Percentiles rank a stretch among this genome's conserved stretches.
These are phyloP conservation scores for Ballota nigra DNA, from an alignment of 257 asterid species.

Conservation along the genomic window DNA sequence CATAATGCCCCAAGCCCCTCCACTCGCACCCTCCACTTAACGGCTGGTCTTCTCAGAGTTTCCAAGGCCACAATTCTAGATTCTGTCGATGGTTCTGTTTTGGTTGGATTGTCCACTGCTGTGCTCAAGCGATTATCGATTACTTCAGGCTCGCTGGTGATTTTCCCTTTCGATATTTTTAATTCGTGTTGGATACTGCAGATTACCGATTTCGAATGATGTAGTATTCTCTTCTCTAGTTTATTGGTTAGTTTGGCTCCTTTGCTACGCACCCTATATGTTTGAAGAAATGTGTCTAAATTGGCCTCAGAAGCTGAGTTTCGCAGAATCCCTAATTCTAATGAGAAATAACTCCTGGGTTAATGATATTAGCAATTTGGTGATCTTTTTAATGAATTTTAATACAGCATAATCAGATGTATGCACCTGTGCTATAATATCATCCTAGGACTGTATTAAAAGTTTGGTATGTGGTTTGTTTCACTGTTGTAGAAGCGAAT, in stretches of 20 bases:
- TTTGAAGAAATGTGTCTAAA: not conserved
- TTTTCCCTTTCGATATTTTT: too few relatives aligned
- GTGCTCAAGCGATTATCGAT: constrained; percentile 66
- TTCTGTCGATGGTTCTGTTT: constrained; percentile 53
- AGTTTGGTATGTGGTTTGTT: not conserved
- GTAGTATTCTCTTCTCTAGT: not conserved
- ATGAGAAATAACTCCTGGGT: not conserved
- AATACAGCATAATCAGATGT: not conserved
- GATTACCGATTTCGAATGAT: too few relatives aligned
- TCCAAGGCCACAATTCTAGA: constrained; percentile 24
- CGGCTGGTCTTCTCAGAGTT: constrained; percentile 64
- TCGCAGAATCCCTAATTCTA: not conserved
- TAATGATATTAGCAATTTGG: not conserved
- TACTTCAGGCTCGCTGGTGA: constrained; percentile 89
- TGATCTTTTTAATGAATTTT: not conserved
- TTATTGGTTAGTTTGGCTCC: not conserved
- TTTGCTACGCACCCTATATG: not conserved
- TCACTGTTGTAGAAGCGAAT: not conserved
- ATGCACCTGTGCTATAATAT: not conserved
- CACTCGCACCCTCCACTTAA: constrained; percentile 35
- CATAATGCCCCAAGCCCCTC: constrained; percentile 15
- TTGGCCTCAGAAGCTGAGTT: not conserved
- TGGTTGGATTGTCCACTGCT: constrained; percentile 74
- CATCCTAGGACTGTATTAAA: not conserved
- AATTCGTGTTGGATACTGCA: too few relatives aligned